These are phyloP conservation scores for Pestalotiopsis sp. DNA, from an alignment of 2,329 filamentous ascomycete genomes.

Conservation along the genomic window DNA sequence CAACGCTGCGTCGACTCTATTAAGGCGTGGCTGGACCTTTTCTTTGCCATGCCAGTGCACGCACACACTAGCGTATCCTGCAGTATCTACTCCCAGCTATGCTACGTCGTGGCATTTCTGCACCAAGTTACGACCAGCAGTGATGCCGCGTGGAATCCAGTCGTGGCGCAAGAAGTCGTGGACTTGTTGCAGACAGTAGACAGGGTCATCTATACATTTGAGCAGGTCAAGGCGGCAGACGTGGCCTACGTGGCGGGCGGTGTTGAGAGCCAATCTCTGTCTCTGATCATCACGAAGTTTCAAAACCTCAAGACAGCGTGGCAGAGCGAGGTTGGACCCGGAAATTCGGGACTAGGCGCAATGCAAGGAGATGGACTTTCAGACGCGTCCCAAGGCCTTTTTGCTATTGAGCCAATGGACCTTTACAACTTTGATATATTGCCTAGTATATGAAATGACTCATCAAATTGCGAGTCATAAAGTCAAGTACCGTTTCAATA, in stretches of 20 bases:
- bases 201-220: constrained; percentile 18
- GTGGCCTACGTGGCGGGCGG: constrained; percentile 9
- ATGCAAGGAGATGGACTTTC: constrained; percentile 4
- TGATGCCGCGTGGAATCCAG: constrained; percentile 42
- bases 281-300: constrained; percentile 14
- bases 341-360: constrained; percentile 7
- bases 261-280: constrained; percentile 17
- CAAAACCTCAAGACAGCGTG: constrained; percentile 16
- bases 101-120: constrained; percentile 35
- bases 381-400: background rate
- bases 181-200: constrained; percentile 32
- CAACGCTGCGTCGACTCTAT: constrained; percentile 29
- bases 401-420: background rate
- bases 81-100: constrained; percentile 35
- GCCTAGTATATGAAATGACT: background rate
- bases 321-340: constrained; percentile 13
- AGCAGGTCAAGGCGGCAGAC: constrained; percentile 15
- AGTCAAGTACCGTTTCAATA: no score
- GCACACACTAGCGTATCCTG: constrained; percentile 37
- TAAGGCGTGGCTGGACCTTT: constrained; percentile 33
- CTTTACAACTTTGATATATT: background rate
- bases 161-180: constrained; percentile 31
- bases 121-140: constrained; percentile 36
- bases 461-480: background rate
- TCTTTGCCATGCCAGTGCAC: constrained; percentile 32